Conservation (phyloP, 331 rosid species). For the Rosa hybrid region DNA sequence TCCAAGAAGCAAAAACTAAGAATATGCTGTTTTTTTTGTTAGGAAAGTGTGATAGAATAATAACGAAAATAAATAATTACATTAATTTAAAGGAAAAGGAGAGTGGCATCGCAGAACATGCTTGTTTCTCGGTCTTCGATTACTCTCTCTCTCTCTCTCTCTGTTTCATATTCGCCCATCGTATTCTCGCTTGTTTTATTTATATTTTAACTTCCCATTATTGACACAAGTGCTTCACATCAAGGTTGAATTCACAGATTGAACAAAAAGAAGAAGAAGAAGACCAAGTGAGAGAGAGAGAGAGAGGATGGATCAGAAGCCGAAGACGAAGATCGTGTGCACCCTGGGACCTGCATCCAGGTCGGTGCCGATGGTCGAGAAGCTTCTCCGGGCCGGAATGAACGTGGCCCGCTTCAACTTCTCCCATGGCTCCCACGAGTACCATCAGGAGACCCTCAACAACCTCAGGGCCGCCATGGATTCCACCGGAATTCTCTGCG, state of each 20-base stretch:
- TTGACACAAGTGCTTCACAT: neutral
- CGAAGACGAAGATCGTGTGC: slow-evolving; percentile 95
- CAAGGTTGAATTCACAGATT: neutral
- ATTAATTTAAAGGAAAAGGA: too few relatives aligned
- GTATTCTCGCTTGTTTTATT: neutral
- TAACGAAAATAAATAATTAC: neutral
- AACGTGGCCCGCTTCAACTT: slow-evolving; percentile 98
- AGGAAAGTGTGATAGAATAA: neutral
- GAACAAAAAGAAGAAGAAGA: neutral
- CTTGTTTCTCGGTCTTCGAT: neutral
- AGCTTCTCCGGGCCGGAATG: slow-evolving; percentile 92
- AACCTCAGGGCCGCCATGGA: slow-evolving; percentile 84
- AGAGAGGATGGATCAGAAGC: slow-evolving; percentile 37
- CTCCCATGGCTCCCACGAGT: slow-evolving; percentile 92
- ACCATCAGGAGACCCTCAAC: slow-evolving; percentile 90
- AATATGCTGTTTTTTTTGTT: neutral
- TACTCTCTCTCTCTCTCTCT: too few relatives aligned
- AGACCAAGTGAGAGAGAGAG: neutral
- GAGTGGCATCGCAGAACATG: neutral
- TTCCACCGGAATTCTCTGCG: slow-evolving; percentile 83
- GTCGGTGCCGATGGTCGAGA: slow-evolving; percentile 76
- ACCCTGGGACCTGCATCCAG: slow-evolving; percentile 93
- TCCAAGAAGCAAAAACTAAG: neutral
- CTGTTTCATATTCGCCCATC: neutral
- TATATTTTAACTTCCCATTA: neutral